Conservation (phyloP, 805 yeast genomes). For the Hanseniaspora vineae region DNA sequence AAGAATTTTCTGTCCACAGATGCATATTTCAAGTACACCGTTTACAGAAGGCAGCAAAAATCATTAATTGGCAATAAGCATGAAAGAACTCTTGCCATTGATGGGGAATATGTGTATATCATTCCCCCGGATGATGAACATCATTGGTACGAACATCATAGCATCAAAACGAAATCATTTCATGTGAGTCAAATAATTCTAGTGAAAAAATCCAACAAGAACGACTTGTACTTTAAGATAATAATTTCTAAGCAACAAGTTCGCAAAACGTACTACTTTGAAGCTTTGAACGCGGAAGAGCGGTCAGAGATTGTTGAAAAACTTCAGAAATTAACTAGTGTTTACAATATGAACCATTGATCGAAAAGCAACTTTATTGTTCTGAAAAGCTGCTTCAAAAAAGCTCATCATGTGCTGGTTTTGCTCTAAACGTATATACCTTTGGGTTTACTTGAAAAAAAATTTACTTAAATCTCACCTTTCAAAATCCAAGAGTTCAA, state of each 20-base stretch:
- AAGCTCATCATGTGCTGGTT: too few species aligned
- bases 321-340: conserved; percentile 42
- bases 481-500: conserved; percentile 66
- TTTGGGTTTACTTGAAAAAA: too few species aligned
- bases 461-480: conserved; percentile 1
- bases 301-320: conserved; percentile 68
- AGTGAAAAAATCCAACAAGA: conserved; percentile 64
- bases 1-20: conserved; percentile 27
- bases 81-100: conserved; percentile 74
- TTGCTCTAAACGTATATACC: too few species aligned
- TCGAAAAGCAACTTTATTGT: background rate
- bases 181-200: conserved; percentile 67
- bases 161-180: conserved; percentile 73
- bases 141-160: conserved; percentile 44
- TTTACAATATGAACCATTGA: conserved; percentile 33
- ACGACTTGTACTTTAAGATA: conserved; percentile 70
- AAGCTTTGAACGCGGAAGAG: conserved; percentile 48
- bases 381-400: too few species aligned
- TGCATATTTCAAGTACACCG: conserved; percentile 72
- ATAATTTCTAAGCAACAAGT: conserved; percentile 57
- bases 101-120: conserved; percentile 87
- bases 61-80: conserved; percentile 60
- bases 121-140: conserved; percentile 69
- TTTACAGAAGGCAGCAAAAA: conserved; percentile 81
- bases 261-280: conserved; percentile 76